A percentile compares a stretch with the other conserved stretches of the same genome.
These are phyloP conservation scores for Tolypocladium ovalisporum DNA, from an alignment of 2,329 filamentous ascomycete genomes.

Conservation along the genomic window DNA sequence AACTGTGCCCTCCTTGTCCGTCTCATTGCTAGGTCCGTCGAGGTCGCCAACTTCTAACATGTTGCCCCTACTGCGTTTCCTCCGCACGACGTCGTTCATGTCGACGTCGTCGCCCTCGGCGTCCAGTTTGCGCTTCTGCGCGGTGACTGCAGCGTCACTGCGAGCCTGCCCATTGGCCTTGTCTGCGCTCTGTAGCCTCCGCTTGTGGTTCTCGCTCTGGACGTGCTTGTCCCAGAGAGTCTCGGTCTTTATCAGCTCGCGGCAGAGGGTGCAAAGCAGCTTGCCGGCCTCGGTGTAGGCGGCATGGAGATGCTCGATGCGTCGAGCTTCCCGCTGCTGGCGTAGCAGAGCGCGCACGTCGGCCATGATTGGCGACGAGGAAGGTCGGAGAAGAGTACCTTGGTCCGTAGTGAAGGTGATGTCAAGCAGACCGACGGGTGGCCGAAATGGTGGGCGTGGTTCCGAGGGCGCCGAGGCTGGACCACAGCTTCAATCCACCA, in stretches of 20 bases:
- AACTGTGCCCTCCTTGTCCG: constrained; percentile 1
- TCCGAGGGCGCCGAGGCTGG: background rate
- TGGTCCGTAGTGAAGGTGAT: background rate
- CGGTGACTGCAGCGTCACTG: constrained; percentile 4
- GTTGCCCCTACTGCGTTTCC: constrained; percentile 36
- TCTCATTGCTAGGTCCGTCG: background rate
- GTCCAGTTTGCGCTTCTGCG: constrained; percentile 22
- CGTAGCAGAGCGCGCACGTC: constrained; percentile 73
- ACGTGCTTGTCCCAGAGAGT: constrained; percentile 56
- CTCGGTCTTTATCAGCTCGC: constrained; percentile 53
- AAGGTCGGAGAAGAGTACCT: background rate
- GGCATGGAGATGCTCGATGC: constrained; percentile 59
- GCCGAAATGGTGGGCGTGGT: background rate
- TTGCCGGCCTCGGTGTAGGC: constrained; percentile 58
- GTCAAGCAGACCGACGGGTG: background rate
- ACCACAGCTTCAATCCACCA: background rate
- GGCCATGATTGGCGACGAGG: constrained; percentile 41
- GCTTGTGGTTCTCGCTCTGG: constrained; percentile 31
- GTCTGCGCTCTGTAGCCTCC: constrained; percentile 11
- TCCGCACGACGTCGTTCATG: constrained; percentile 22
- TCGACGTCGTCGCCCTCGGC: constrained; percentile 21
- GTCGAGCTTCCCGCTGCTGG: constrained; percentile 63
- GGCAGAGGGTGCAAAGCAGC: constrained; percentile 57
- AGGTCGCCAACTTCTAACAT: constrained; percentile 6
- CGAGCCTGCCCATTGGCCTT: constrained; percentile 3